Conservation (phyloP, 495 filamentous ascomycete species). For the Haplographium delicatum region DNA sequence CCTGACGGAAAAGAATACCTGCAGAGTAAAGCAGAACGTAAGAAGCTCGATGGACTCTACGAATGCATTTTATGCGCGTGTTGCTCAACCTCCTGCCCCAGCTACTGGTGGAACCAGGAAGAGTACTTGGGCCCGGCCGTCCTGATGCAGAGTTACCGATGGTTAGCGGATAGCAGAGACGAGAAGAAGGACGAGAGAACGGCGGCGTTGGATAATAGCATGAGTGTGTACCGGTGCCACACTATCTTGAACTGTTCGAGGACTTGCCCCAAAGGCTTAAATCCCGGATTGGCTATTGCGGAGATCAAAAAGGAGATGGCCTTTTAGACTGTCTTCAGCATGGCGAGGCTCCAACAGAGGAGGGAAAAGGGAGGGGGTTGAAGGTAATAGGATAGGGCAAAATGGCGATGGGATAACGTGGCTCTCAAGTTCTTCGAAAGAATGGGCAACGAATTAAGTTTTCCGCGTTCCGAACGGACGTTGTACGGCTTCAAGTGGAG, state of each 20-base stretch:
- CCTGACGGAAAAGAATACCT: slow-evolving; percentile 82
- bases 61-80: slow-evolving; percentile 99
- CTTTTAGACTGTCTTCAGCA: slow-evolving; percentile 35
- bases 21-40: slow-evolving; percentile 82
- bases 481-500: no score
- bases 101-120: slow-evolving; percentile 99
- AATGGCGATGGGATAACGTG: no score
- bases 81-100: slow-evolving; percentile 96
- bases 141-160: slow-evolving; percentile 93
- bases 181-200: slow-evolving; percentile 82
- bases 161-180: slow-evolving; percentile 89
- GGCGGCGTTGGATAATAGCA: slow-evolving; percentile 90
- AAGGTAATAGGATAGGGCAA: no score
- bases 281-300: slow-evolving; percentile 89
- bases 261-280: slow-evolving; percentile 97
- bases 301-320: slow-evolving; percentile 98
- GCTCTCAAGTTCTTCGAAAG: no score
- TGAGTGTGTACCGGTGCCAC: slow-evolving; percentile 98
- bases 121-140: slow-evolving; percentile 97
- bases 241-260: slow-evolving; percentile 97
- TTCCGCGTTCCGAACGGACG: no score
- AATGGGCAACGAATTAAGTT: no score
- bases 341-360: neutral
- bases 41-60: slow-evolving; percentile 96
- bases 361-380: no score